These are phyloP conservation scores for Strobilomyces dryophilus DNA, from an alignment of 768 basidiomycete species.

Conservation along the genomic window DNA sequence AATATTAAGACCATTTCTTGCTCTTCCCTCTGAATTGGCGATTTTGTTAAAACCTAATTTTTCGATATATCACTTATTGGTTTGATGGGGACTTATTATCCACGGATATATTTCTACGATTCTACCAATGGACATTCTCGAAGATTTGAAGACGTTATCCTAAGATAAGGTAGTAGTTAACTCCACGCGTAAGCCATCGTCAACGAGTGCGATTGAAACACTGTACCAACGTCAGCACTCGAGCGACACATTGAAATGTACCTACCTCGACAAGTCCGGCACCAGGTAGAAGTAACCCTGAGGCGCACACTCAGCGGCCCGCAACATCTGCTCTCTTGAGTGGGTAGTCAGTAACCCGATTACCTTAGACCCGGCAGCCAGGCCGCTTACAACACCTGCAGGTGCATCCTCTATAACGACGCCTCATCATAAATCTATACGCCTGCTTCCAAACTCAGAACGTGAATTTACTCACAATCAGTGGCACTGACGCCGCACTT, in stretches of 20 bases:
- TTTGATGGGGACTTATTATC: background rate
- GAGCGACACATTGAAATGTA: background rate
- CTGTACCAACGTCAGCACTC: conserved; percentile 11
- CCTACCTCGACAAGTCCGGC: conserved; percentile 64
- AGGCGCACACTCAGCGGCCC: conserved; percentile 45
- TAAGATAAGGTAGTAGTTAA: conserved; percentile 15
- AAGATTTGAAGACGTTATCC: background rate
- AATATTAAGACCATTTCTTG: conserved; percentile 38
- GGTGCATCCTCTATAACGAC: conserved; percentile 94
- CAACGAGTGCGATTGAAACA: conserved; percentile 27
- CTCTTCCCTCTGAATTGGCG: background rate
- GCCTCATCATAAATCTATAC: conserved; percentile 37
- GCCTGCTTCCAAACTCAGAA: background rate
- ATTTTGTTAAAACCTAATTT: conserved; percentile 8
- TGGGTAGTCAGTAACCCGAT: conserved; percentile 84
- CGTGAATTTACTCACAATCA: conserved; percentile 18
- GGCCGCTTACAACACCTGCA: conserved; percentile 74
- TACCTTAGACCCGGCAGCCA: conserved; percentile 79
- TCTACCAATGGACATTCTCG: background rate
- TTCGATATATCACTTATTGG: conserved; percentile 10
- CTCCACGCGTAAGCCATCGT: conserved; percentile 38
- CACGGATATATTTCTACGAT: conserved; percentile 5
- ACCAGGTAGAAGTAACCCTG: conserved; percentile 50
- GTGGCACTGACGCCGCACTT: conserved; percentile 56
- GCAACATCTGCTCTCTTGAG: conserved; percentile 60